phyloP scores from a whole-genome alignment of 2,329 filamentous ascomycete species.

The Ophiostoma ips region DNA sequence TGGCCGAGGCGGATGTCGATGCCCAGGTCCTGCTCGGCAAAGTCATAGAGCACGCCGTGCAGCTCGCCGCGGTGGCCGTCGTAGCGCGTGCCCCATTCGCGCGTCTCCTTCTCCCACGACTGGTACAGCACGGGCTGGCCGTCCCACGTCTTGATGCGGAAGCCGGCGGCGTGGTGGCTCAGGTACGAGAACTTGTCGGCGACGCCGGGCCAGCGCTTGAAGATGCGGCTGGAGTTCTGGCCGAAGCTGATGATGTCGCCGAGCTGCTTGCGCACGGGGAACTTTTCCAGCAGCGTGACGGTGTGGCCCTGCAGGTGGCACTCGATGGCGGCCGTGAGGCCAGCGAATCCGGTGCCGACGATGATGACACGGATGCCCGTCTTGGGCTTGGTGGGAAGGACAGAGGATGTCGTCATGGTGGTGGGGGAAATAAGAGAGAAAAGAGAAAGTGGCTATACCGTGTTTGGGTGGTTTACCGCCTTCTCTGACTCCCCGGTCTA shows the following conservation, averaged over 20 bases:
- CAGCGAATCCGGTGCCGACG: conserved; percentile 44
- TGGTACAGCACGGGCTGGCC: conserved; percentile 11
- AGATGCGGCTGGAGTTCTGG: conserved; percentile 45
- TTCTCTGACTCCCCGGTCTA: no score
- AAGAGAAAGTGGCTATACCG: no score
- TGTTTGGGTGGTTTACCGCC: no score
- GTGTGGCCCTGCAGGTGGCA: conserved; percentile 45
- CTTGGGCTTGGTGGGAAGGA: neutral
- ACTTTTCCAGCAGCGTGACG: conserved; percentile 35
- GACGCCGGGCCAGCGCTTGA: conserved; percentile 30
- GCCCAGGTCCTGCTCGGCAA: conserved; percentile 34
- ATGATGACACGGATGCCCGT: conserved; percentile 35
- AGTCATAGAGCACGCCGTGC: conserved; percentile 34
- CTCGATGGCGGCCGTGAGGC: conserved; percentile 46
- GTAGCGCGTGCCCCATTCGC: conserved; percentile 30
- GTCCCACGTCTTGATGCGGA: conserved; percentile 10
- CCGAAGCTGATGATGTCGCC: conserved; percentile 51
- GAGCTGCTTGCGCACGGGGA: conserved; percentile 39
- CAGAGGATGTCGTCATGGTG: neutral
- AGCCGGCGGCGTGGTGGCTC: conserved; percentile 28
- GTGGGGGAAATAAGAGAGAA: no score
- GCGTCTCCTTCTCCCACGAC: conserved; percentile 10
- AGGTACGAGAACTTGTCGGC: conserved; percentile 33
- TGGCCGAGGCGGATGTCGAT: conserved; percentile 38
- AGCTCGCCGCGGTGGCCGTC: conserved; percentile 41